A percentile compares a stretch with the other conserved stretches of the same genome.
phyloP scores from a whole-genome alignment of 2,329 filamentous ascomycete species.

The Ophiostoma novo-ulmi region DNA sequence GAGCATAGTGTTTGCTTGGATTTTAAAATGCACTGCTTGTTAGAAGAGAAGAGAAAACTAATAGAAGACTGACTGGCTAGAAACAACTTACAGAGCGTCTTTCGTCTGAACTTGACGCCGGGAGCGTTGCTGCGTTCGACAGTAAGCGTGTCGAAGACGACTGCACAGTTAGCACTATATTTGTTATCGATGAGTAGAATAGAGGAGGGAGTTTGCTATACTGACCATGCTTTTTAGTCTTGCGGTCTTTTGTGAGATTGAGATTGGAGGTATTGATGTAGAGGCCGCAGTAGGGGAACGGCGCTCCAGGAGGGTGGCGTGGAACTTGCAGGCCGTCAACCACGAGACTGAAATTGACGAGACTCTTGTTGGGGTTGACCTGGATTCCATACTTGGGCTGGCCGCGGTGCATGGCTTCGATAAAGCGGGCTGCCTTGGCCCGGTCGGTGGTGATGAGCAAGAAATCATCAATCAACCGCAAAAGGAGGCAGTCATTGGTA shows the following conservation, averaged over 20 bases:
- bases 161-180: constrained; percentile 31
- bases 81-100: constrained; percentile 49
- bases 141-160: constrained; percentile 66
- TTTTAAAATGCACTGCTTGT: constrained; percentile 61
- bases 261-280: constrained; percentile 70
- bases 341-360: constrained; percentile 72
- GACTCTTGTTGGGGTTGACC: constrained; percentile 71
- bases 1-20: constrained; percentile 79
- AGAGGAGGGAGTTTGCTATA: not conserved
- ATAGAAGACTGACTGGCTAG: not conserved
- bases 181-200: not conserved
- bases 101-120: constrained; percentile 74
- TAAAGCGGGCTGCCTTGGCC: constrained; percentile 63
- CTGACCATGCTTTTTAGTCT: constrained; percentile 38
- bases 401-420: constrained; percentile 74
- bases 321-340: constrained; percentile 51
- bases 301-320: constrained; percentile 37
- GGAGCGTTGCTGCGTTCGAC: constrained; percentile 68
- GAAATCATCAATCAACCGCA: constrained; percentile 90
- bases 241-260: constrained; percentile 65
- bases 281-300: constrained; percentile 88
- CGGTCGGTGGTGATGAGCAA: constrained; percentile 72
- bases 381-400: constrained; percentile 73
- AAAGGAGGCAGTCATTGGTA: constrained; percentile 54
- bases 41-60: not conserved